A percentile compares a stretch with the other conserved stretches of the same genome.
Evolutionary conservation across 345 rosid genomes (phyloP).

Genomic region (Adansonia digitata): DNA sequence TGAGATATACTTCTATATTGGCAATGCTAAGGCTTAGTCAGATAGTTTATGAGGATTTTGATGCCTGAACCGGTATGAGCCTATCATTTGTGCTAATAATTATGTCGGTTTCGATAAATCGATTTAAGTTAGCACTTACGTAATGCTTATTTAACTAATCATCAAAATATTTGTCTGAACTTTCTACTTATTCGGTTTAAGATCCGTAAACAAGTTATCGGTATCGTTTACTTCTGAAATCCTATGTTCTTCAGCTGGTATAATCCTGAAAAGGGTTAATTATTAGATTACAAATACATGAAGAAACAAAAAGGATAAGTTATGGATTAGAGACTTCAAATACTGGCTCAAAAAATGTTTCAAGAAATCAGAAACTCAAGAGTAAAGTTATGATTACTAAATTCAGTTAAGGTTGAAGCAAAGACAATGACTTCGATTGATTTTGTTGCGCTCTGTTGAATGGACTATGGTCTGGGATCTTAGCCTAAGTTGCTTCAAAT

Average conservation of each 20-base stretch:
- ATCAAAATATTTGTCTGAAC: background rate
- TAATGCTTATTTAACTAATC: background rate
- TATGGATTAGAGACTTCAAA: too few species aligned
- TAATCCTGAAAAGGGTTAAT: too few species aligned
- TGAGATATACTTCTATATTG: conserved; percentile 1
- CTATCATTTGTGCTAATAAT: background rate
- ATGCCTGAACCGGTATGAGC: background rate
- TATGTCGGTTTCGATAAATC: background rate
- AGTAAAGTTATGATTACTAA: too few species aligned
- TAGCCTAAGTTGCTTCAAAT: too few species aligned
- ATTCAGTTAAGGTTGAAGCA: background rate
- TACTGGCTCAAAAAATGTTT: too few species aligned
- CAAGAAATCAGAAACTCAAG: too few species aligned
- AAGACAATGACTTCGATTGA: background rate
- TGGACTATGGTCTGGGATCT: background rate
- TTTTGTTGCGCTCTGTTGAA: background rate
- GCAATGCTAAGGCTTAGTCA: background rate
- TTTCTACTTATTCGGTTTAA: background rate
- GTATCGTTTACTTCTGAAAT: background rate
- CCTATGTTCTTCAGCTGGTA: background rate
- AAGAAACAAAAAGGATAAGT: too few species aligned
- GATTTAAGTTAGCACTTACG: background rate
- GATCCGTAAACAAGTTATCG: background rate
- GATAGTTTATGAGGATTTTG: background rate
- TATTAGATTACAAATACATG: too few species aligned